phyloP scores from a whole-genome alignment of 768 basidiomycete genomes.

The Mycena haematopus region DNA sequence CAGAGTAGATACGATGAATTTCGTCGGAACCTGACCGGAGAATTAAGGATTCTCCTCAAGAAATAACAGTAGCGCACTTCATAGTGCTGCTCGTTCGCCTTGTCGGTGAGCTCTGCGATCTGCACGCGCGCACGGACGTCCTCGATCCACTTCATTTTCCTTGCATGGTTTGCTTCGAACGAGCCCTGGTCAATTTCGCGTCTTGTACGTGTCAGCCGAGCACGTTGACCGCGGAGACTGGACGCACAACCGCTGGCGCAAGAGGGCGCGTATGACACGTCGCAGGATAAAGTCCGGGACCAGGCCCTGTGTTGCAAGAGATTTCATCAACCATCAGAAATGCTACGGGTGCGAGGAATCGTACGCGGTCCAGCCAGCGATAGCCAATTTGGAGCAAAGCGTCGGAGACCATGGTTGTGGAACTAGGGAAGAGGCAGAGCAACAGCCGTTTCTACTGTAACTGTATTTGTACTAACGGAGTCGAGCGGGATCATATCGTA shows the following conservation, averaged over 20 bases:
- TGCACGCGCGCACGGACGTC: constrained; percentile 52
- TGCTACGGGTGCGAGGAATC: constrained; percentile 30
- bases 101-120: constrained; percentile 68
- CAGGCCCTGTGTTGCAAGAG: constrained; percentile 50
- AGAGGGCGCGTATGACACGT: constrained; percentile 45
- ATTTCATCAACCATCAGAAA: not conserved
- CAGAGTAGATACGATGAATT: constrained; percentile 69
- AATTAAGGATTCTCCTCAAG: not conserved
- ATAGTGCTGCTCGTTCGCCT: constrained; percentile 81
- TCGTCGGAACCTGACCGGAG: constrained; percentile 54
- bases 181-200: constrained; percentile 67
- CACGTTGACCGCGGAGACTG: constrained; percentile 61
- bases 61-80: constrained; percentile 50
- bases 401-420: constrained; percentile 25
- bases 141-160: constrained; percentile 73
- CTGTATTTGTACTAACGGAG: no score
- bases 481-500: not conserved
- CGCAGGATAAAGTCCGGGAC: constrained; percentile 66
- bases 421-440: not conserved
- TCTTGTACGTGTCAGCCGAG: constrained; percentile 49
- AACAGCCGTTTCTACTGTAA: not conserved
- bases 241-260: constrained; percentile 43
- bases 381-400: constrained; percentile 27
- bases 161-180: constrained; percentile 64
- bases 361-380: constrained; percentile 30